Percentiles rank a stretch among this genome's conserved stretches.
Evolutionary conservation across 108 stramenopile species (phyloP).

Genomic region (Skeletonema menzelii): DNA sequence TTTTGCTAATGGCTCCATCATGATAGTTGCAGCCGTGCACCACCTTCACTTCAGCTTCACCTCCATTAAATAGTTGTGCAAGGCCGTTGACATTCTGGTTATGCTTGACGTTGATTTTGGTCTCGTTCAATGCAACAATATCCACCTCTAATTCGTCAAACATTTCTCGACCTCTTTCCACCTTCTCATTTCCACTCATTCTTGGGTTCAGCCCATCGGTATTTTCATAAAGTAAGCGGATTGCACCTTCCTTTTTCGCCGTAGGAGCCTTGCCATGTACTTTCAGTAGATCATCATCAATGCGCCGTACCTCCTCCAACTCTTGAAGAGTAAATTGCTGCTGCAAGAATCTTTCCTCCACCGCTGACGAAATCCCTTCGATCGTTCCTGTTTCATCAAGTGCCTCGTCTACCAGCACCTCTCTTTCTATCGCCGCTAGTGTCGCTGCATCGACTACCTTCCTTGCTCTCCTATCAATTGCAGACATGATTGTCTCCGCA

Average conservation of each 20-base stretch:
- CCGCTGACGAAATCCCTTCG: not conserved
- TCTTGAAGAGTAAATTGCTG: not conserved
- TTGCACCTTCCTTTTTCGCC: not conserved
- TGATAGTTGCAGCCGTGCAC: not conserved
- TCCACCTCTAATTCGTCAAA: constrained; percentile 14
- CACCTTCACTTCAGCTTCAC: constrained; percentile 3
- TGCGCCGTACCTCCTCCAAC: not conserved
- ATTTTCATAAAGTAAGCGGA: constrained; percentile 11
- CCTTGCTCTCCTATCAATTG: constrained; percentile 7
- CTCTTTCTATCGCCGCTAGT: not conserved
- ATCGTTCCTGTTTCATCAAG: constrained; percentile 19
- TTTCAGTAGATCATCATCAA: not conserved
- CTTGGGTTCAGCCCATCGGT: not conserved
- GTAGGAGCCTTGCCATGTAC: not conserved
- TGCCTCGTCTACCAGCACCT: not conserved
- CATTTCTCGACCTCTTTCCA: not conserved
- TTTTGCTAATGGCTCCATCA: not conserved
- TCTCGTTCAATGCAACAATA: constrained; percentile 1
- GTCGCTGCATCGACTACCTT: not conserved
- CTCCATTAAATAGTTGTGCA: constrained; percentile 4
- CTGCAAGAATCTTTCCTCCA: not conserved
- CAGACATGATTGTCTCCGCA: not conserved
- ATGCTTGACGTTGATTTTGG: constrained; percentile 3
- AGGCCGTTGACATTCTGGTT: constrained; percentile 15
- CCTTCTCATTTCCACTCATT: constrained; percentile 1